phyloP scores from a whole-genome alignment of 2,329 filamentous ascomycete genomes.

The Xylaria sp. region DNA sequence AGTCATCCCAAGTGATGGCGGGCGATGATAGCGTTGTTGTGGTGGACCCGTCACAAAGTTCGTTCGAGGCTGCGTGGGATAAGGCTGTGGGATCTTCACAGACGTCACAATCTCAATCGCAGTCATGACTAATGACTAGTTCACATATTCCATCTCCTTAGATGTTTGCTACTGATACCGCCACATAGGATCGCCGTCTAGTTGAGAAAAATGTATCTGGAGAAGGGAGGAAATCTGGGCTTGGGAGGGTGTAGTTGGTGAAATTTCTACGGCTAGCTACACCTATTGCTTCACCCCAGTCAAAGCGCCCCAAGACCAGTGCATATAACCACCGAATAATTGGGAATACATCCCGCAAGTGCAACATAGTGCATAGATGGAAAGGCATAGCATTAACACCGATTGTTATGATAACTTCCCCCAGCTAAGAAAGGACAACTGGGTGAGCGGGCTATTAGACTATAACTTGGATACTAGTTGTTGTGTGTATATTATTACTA shows the following conservation, averaged over 20 bases:
- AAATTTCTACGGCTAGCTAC: not conserved
- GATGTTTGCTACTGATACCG: not conserved
- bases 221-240: not conserved
- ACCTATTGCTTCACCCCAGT: not conserved
- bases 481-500: conserved; percentile 32
- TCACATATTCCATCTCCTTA: not conserved
- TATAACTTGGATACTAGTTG: conserved; percentile 3
- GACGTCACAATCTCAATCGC: conserved; percentile 15
- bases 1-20: conserved; percentile 14
- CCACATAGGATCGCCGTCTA: not conserved
- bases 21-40: conserved; percentile 53
- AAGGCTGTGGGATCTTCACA: conserved; percentile 62
- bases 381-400: not conserved
- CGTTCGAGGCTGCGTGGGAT: conserved; percentile 77
- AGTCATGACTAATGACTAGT: conserved; percentile 7
- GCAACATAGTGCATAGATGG: not conserved
- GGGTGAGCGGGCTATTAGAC: conserved; percentile 6
- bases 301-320: not conserved
- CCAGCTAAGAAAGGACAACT: not conserved
- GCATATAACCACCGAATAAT: not conserved
- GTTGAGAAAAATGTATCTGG: not conserved
- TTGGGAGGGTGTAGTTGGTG: not conserved
- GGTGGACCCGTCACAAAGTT: conserved; percentile 58
- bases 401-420: not conserved
- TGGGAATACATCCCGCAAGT: not conserved